Evolutionary conservation across 768 basidiomycete genomes (phyloP).

Genomic region (Lentinula boryana): DNA sequence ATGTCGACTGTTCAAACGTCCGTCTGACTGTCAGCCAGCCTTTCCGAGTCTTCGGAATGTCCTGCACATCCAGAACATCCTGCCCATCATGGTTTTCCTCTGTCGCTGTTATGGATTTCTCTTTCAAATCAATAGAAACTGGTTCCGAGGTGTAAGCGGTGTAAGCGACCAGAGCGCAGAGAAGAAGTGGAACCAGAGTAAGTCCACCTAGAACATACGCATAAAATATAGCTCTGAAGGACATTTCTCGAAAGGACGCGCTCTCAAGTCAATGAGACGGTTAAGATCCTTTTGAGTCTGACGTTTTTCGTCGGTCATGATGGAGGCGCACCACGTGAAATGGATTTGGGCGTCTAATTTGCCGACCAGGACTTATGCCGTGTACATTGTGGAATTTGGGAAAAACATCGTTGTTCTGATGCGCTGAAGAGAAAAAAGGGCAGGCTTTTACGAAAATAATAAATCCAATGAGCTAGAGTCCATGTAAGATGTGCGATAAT

Average conservation of each 20-base stretch:
- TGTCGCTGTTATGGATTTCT: constrained; percentile 13
- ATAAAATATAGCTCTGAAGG: constrained; percentile 65
- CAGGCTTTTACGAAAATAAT: background rate
- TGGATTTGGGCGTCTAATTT: background rate
- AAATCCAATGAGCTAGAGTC: background rate
- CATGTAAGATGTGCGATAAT: background rate
- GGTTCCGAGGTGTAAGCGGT: constrained; percentile 83
- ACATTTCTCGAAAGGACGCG: constrained; percentile 35
- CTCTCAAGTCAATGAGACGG: constrained; percentile 7
- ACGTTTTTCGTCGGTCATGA: background rate
- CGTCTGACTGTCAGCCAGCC: constrained; percentile 82
- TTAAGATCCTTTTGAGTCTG: background rate
- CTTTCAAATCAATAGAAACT: constrained; percentile 39
- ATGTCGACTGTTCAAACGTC: constrained; percentile 62
- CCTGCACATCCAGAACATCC: constrained; percentile 32
- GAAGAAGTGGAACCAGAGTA: constrained; percentile 79
- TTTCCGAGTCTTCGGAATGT: constrained; percentile 60
- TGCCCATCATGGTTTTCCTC: constrained; percentile 21
- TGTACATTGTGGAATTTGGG: too few relatives aligned
- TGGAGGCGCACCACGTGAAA: background rate
- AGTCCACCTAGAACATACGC: constrained; percentile 88
- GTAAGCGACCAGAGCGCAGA: constrained; percentile 51
- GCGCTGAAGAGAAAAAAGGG: too few relatives aligned
- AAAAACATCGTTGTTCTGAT: too few relatives aligned
- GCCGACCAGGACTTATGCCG: background rate